Conservation (phyloP, 1,284 basidiomycete species). For the Irpex sp. region DNA sequence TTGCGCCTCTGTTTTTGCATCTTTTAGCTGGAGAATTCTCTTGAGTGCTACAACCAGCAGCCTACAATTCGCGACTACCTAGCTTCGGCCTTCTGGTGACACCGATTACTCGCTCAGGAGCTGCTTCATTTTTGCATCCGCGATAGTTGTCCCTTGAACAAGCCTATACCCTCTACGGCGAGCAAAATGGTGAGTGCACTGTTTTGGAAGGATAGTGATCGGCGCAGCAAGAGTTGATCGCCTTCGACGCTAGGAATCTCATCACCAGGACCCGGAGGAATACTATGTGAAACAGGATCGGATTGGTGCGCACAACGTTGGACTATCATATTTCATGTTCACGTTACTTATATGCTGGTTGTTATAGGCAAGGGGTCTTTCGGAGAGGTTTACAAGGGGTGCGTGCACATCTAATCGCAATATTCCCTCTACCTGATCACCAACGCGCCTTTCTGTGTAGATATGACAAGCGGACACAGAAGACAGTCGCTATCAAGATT, state of each 20-base stretch:
- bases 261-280: constrained; percentile 84
- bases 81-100: background rate
- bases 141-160: background rate
- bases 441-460: constrained; percentile 32
- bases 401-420: constrained; percentile 15
- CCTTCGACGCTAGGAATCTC: constrained; percentile 45
- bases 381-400: constrained; percentile 98
- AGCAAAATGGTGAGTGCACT: constrained; percentile 11
- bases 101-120: background rate
- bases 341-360: constrained; percentile 11
- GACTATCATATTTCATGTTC: constrained; percentile 2
- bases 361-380: constrained; percentile 88
- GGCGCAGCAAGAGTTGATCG: constrained; percentile 2
- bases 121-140: background rate
- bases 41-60: too few relatives aligned
- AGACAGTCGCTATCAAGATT: constrained; percentile 96
- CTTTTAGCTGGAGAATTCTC: background rate
- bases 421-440: background rate
- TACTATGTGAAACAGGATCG: constrained; percentile 95
- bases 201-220: background rate
- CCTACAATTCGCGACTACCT: background rate
- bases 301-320: constrained; percentile 62
- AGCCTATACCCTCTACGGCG: background rate
- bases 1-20: background rate
- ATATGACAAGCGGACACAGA: constrained; percentile 88